Base-by-base conservation (phyloP, 192 early-diverging fungal species). In the Thoreauomyces humboldtii region DNA sequence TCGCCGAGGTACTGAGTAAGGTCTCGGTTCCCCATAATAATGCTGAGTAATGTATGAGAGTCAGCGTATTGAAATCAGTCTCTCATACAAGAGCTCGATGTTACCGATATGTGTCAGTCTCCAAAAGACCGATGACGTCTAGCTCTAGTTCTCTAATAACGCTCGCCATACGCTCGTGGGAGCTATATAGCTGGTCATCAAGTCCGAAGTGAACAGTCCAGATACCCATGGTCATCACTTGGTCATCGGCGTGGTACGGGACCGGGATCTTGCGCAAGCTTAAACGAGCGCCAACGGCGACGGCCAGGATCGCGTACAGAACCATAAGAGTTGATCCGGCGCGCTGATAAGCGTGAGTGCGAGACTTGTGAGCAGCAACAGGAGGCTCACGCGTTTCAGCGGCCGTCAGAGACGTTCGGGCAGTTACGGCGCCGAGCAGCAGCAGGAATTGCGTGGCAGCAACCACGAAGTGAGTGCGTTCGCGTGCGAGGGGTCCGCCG, bases 161-260 rank as follows among this genome's bases (percentile, higher is more conserved):
- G 14, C 31, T 35, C 46, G 61, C 61, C 61, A 63, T 63, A 5
- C 61, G 61, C 35, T 63, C 7, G 29, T 63, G 61, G 19, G 45
- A 51, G 31, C 48, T 36, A 27, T 35, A 63, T 48, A 63, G 50
- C 31, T 63, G 46, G 36, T 63, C 34, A 52, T 63, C 61, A 22
- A 63, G 48, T 34, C 61, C 61, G 36, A 63, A 63, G 22, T 63
- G 61, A 7, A 63, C 48, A 9, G 61, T 63, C 61, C 61, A 63
- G 43, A 63, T 63, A 14, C 61, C 61, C 46, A 48, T 51, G 2
- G 61, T 63, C 48, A 35, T 28, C 2, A 63, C 11, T 21, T 31
- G 50, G 15, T 63, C 61, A 22, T 51, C 61, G 11, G 61, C 25
- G 52, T 63, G 61, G 21, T 32, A 54, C 24, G 61, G 61, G 17